Evolutionary conservation across 257 asterid genomes (phyloP), one percentile per base, ranked within the genome.

Genomic region (Asclepias syriaca): DNA sequence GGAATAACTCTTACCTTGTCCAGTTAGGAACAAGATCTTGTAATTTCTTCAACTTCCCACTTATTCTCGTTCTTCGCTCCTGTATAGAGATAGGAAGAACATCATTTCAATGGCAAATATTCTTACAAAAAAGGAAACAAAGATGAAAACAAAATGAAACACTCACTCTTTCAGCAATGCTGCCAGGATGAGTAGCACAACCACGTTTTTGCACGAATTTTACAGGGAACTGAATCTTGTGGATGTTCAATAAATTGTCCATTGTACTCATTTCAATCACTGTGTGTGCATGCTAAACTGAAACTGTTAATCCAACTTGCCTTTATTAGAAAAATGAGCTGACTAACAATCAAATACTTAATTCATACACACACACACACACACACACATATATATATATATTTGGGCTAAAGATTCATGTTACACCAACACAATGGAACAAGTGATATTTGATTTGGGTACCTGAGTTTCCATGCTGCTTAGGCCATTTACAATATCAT

Each of bases 21-120:
- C 98, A 93, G 85, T 93, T 93, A 11, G 98, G 98, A 74, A 93
- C 98, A 81, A 90, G 96, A 69, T 90, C 97, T 70, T 93, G 98
- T 72, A 93, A 74, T 76, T 93, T 93, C 80, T 87, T 93, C 72
- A 93, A 73, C 76, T 87, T 90, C 40, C 93, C 96, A n/a, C 96
- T 93, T 69, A 93, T 93, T 78, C 97, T 85, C 2, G 96, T 93
- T 76, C 98, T 87, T 72, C 98, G 85, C 76, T 90, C 98, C 98
- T 93, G 70, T 68, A 69, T 32, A 21, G 48, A 69, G 11, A 14
- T 16, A 5, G 12, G 29, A 50, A 2, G 8, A 51, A 58, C 2
- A 59, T 19, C 22, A 7, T 9, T 22, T 58, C 12, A 24, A 11
- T 58, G 32, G 39, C 40, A 27, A 19, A 27, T 11, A 24, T 1